A percentile compares a stretch with the other conserved stretches of the same genome.
These are phyloP conservation scores for Komagataella ulmi DNA, from an alignment of 805 yeast genomes.

Conservation along the genomic window DNA sequence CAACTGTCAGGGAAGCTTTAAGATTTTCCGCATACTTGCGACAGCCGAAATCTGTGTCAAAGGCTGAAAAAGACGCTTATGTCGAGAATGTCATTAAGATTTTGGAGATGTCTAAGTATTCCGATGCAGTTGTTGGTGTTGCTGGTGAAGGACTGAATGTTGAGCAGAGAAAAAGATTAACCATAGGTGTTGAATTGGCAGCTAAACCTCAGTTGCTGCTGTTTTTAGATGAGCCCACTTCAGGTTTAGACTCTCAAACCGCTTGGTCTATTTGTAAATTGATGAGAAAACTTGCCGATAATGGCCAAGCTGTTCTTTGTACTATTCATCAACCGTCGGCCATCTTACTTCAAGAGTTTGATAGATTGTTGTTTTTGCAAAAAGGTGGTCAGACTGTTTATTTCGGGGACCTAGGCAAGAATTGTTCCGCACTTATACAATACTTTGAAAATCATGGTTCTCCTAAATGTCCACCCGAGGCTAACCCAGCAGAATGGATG, in stretches of 20 bases:
- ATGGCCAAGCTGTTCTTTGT: conserved; percentile 44
- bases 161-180: conserved; percentile 39
- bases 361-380: conserved; percentile 56
- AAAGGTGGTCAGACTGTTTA: conserved; percentile 65
- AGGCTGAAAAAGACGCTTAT: conserved; percentile 30
- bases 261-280: conserved; percentile 48
- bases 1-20: conserved; percentile 42
- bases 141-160: conserved; percentile 40
- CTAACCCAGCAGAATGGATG: conserved; percentile 91
- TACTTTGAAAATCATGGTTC: conserved; percentile 61
- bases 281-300: conserved; percentile 34
- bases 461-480: conserved; percentile 48
- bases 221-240: conserved; percentile 50
- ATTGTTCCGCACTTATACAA: conserved; percentile 38
- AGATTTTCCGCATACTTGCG: conserved; percentile 37
- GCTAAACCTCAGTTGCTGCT: conserved; percentile 39
- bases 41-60: conserved; percentile 26
- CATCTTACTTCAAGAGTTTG: conserved; percentile 62
- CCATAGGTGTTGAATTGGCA: conserved; percentile 44
- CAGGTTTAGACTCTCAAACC: conserved; percentile 46
- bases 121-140: conserved; percentile 41
- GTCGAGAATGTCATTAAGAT: conserved; percentile 37
- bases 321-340: conserved; percentile 87
- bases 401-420: conserved; percentile 60
- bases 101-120: conserved; percentile 36